Base-by-base conservation (phyloP, 345 rosid species). In the Bruguiera sexangula region DNA sequence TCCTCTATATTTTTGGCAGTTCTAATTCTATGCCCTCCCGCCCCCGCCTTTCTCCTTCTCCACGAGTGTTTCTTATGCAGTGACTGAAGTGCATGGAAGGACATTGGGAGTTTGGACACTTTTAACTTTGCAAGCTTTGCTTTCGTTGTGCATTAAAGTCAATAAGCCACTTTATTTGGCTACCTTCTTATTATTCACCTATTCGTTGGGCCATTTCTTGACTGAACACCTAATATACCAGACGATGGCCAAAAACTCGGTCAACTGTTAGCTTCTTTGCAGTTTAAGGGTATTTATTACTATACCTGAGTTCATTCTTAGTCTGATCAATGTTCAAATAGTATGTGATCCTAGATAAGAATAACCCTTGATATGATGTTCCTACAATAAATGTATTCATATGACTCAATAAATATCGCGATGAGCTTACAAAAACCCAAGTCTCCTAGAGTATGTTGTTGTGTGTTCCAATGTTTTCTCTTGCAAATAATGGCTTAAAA, bases 51-150 rank as follows among this genome's bases (percentile, higher is more conserved):
- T 27, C 29, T 27, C 29, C 29, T 27, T 11, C 27, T 68, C 36
- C 3, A 6, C 4, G 32, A 55, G 15, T 22, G 2, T 43, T 21
- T 24, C n/a, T 60, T 6, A 62, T 85, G 76, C 84, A 89, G 98
- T 94, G 96, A 88, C 86, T 82, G 97, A 91, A 73, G 93, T 94
- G 78, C 98, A 94, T 75, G 96, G 98, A 73, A 86, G 97, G 76
- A 94, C 96, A 50, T 94, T 91, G 65, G 96, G 96, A 76, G 90
- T 89, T 67, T 94, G 98, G 98, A 94, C 96, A 1, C 95, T 91
- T 54, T 73, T 94, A 78, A 94, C 96, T 32, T 32, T 88, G 97
- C 87, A 94, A 93, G 53, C 92, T 94, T 69, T 91, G 97, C 80
- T 85, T 85, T 73, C 90, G 89, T 39, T 94, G 97, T 77, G 98